phyloP scores from a whole-genome alignment of 768 basidiomycete species.

The Cyclocybe cylindracea region DNA sequence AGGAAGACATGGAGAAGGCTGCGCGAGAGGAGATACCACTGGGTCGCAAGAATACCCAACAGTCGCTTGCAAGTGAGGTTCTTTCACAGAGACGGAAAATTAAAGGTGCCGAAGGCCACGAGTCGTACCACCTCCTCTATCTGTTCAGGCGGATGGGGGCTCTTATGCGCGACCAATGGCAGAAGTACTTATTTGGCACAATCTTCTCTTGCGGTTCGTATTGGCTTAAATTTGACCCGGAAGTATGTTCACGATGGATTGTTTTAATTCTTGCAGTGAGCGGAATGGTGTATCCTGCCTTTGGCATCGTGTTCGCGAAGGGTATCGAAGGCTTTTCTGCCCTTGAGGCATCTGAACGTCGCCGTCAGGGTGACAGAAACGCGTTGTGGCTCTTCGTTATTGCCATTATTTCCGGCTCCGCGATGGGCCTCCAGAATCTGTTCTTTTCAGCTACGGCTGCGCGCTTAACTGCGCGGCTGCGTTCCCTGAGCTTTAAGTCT shows the following conservation, averaged over 20 bases:
- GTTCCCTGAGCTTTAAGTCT: slow-evolving; percentile 70
- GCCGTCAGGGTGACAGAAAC: slow-evolving; percentile 61
- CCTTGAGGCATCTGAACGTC: slow-evolving; percentile 37
- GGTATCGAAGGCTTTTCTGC: slow-evolving; percentile 56
- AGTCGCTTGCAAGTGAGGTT: slow-evolving; percentile 67
- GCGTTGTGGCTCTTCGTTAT: slow-evolving; percentile 81
- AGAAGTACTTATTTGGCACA: slow-evolving; percentile 55
- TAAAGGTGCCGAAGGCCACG: too few relatives aligned
- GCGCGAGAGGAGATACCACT: slow-evolving; percentile 62
- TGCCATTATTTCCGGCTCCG: slow-evolving; percentile 59
- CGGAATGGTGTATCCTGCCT: slow-evolving; percentile 70
- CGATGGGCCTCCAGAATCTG: slow-evolving; percentile 68
- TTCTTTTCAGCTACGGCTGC: slow-evolving; percentile 69
- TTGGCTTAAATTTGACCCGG: not conserved
- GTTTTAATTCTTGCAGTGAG: slow-evolving; percentile 30
- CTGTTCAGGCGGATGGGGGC: slow-evolving; percentile 69
- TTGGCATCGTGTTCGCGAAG: slow-evolving; percentile 67
- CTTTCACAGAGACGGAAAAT: slow-evolving; percentile 40
- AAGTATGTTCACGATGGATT: slow-evolving; percentile 2
- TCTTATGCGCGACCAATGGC: slow-evolving; percentile 60
- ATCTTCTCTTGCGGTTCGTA: slow-evolving; percentile 49
- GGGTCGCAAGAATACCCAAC: slow-evolving; percentile 52
- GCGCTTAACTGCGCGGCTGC: slow-evolving; percentile 64
- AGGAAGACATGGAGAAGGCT: slow-evolving; percentile 52
- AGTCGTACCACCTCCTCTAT: slow-evolving; percentile 39